phyloP scores from a whole-genome alignment of 495 filamentous ascomycete species.

The Talaromyces ruber region DNA sequence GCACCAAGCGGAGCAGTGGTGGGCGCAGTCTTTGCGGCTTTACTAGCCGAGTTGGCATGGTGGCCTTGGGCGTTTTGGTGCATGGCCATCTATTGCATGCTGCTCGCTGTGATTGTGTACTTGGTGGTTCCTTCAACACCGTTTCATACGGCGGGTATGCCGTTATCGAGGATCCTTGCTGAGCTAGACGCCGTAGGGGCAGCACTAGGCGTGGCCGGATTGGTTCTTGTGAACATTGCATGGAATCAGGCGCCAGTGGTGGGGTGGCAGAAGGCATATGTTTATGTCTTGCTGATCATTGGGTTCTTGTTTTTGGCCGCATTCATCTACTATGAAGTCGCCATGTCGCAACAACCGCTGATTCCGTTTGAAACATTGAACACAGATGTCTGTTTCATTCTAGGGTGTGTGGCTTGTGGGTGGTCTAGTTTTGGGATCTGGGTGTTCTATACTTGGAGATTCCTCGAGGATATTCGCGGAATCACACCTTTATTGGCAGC shows the following conservation, averaged over 20 bases:
- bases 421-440: slow-evolving; percentile 58
- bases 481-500: slow-evolving; percentile 36
- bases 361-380: slow-evolving; percentile 44
- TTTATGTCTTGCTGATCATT: slow-evolving; percentile 46
- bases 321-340: slow-evolving; percentile 44
- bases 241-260: slow-evolving; percentile 54
- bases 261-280: slow-evolving; percentile 48
- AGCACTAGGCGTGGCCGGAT: slow-evolving; percentile 40
- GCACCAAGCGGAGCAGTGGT: slow-evolving; percentile 47
- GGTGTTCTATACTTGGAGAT: slow-evolving; percentile 49
- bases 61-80: slow-evolving; percentile 61
- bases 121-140: slow-evolving; percentile 40
- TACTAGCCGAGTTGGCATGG: slow-evolving; percentile 43
- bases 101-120: slow-evolving; percentile 30
- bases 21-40: slow-evolving; percentile 38
- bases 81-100: slow-evolving; percentile 37
- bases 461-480: slow-evolving; percentile 40
- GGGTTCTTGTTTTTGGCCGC: slow-evolving; percentile 38
- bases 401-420: slow-evolving; percentile 45
- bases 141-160: slow-evolving; percentile 20
- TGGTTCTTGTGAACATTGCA: slow-evolving; percentile 51
- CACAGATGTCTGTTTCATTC: slow-evolving; percentile 41
- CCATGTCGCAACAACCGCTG: slow-evolving; percentile 37
- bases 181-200: slow-evolving; percentile 43
- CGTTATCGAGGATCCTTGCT: slow-evolving; percentile 10